Evolutionary conservation across 768 basidiomycete genomes (phyloP), one percentile per base, ranked within the genome.

Genomic region (Royoungia palumana): DNA sequence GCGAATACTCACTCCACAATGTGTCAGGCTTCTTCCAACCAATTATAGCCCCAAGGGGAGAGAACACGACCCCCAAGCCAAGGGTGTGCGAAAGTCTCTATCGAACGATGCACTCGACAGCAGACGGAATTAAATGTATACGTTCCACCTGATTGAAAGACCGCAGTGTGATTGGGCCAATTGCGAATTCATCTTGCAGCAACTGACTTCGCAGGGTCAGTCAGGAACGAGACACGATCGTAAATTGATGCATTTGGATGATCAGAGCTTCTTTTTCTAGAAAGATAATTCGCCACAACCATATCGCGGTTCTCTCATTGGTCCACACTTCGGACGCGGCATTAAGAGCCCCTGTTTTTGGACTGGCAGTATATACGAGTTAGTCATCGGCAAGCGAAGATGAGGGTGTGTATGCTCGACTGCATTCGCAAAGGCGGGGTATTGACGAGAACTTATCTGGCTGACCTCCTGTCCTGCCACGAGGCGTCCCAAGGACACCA

Each of bases 301-400:
- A 44, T 60, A 60, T 60, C 53, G 59, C 44, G 21, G 12, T n/a
- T 17, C 4, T 13, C n/a, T 17, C 37, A 62, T 62, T 59, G 60
- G 60, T 16, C 42, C n/a, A 20, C 35, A 19, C 22, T 46, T 59
- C 47, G 58, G 51, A 49, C 4, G 58, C 59, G 47, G 38, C 9
- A 27, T 32, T 28, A 46, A 42, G 44, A 34, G 37, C 14, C 42
- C 46, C 55, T 50, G 44, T 34, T 25, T 11, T 32, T 17, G 35
- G 36, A 40, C 47, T 28, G 11, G n/a, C 9, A 48, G 21, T 22
- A 22, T 27, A 10, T 22, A 35, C n/a, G n/a, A n/a, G n/a, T n/a
- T n/a, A n/a, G n/a, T n/a, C n/a, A n/a, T n/a, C n/a, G n/a, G n/a
- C 21, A 41, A 39, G 45, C 48, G 36, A 37, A n/a, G 12, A 35